Evolutionary conservation across 768 basidiomycete species (phyloP).

Genomic region (Crassisporium funariophilum): DNA sequence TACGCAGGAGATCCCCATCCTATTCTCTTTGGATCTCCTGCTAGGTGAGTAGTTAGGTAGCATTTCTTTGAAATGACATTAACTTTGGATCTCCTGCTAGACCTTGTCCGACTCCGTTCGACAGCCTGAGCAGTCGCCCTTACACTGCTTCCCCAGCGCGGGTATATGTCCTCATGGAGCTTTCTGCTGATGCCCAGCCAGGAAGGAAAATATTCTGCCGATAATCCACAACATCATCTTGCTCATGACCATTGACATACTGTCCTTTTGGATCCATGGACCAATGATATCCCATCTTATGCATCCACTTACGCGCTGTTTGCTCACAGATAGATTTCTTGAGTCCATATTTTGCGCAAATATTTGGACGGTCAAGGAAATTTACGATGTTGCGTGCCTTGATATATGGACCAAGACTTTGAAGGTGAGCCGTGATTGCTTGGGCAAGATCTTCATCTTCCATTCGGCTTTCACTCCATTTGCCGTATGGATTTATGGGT

Average conservation of each 20-base stretch:
- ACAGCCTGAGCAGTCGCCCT: constrained; percentile 19
- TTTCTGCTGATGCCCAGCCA: constrained; percentile 6
- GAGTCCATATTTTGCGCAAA: constrained; percentile 7
- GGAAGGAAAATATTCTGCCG: constrained; percentile 26
- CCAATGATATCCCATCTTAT: constrained; percentile 20
- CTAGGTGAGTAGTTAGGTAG: too few species aligned
- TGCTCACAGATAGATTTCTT: constrained; percentile 17
- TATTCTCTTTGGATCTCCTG: too few species aligned
- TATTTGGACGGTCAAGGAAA: constrained; percentile 16
- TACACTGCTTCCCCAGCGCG: constrained; percentile 15
- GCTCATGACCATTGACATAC: constrained; percentile 31
- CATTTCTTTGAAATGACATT: too few species aligned
- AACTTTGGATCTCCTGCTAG: not conserved
- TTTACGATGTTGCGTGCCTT: constrained; percentile 24
- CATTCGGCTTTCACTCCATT: constrained; percentile 29
- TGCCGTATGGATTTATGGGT: constrained; percentile 30
- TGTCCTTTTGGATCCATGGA: constrained; percentile 15
- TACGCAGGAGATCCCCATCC: too few species aligned
- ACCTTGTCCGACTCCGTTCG: not conserved
- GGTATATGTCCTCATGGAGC: not conserved
- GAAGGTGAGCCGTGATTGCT: constrained; percentile 26
- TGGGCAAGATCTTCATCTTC: constrained; percentile 31
- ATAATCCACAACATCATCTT: constrained; percentile 34
- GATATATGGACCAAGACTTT: constrained; percentile 26
- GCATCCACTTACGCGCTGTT: constrained; percentile 25